These are phyloP conservation scores for Piloderma croceum DNA, from an alignment of 768 basidiomycete genomes.

Conservation along the genomic window DNA sequence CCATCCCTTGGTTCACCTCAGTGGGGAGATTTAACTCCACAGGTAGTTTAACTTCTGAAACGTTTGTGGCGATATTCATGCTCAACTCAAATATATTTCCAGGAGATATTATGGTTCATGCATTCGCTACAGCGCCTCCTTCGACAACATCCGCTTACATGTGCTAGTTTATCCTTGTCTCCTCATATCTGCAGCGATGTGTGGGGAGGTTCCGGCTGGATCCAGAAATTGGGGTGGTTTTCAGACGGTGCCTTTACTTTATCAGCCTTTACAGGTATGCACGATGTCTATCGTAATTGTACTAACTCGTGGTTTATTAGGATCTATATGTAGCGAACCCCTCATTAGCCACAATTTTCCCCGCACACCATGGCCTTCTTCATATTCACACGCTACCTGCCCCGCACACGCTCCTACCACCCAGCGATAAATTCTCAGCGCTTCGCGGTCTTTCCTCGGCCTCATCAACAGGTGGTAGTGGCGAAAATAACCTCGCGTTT, in stretches of 20 bases:
- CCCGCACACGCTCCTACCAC: slow-evolving; percentile 64
- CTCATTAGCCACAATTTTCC: slow-evolving; percentile 66
- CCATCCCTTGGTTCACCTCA: slow-evolving; percentile 53
- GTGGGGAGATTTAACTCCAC: slow-evolving; percentile 60
- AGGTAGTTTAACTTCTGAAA: slow-evolving; percentile 34
- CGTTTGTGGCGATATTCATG: neutral
- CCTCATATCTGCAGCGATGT: slow-evolving; percentile 53
- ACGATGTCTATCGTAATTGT: slow-evolving; percentile 5
- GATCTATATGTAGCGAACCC: slow-evolving; percentile 55
- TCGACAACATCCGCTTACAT: slow-evolving; percentile 50
- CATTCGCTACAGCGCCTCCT: slow-evolving; percentile 59
- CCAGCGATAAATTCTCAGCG: slow-evolving; percentile 77
- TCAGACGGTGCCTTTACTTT: slow-evolving; percentile 72
- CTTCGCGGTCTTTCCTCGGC: slow-evolving; percentile 72
- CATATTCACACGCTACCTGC: slow-evolving; percentile 73
- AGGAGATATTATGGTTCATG: slow-evolving; percentile 73
- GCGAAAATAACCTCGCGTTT: slow-evolving; percentile 96
- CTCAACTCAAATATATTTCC: slow-evolving; percentile 1
- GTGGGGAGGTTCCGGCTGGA: slow-evolving; percentile 66
- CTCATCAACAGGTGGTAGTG: slow-evolving; percentile 51
- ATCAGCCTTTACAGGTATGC: slow-evolving; percentile 72
- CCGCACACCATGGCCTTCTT: slow-evolving; percentile 82
- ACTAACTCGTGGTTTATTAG: slow-evolving; percentile 9
- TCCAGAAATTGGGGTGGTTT: slow-evolving; percentile 73
- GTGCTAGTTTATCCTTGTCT: slow-evolving; percentile 64